These are phyloP conservation scores for Leucosporidium yakuticum DNA, from an alignment of 768 basidiomycete species.

Conservation along the genomic window DNA sequence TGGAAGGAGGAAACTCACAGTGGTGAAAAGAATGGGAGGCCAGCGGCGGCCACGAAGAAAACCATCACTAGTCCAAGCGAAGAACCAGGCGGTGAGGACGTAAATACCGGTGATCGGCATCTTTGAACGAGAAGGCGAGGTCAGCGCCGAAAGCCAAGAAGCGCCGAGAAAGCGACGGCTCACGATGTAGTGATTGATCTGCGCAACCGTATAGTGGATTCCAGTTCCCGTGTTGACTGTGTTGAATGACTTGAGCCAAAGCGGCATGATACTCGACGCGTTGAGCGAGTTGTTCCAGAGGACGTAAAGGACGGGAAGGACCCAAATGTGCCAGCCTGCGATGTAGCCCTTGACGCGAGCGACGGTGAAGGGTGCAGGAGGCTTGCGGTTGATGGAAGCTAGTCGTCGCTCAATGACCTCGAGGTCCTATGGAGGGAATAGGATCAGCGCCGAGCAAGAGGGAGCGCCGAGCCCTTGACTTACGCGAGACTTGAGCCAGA, in stretches of 20 bases:
- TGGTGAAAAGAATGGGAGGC: slow-evolving; percentile 27
- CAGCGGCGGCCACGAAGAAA: not conserved
- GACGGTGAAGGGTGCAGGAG: slow-evolving; percentile 28
- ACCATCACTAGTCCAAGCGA: not conserved
- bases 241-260: slow-evolving; percentile 39
- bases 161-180: not conserved
- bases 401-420: slow-evolving; percentile 31
- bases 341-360: slow-evolving; percentile 27
- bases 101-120: slow-evolving; percentile 15
- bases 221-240: slow-evolving; percentile 34
- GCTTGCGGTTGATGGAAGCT: slow-evolving; percentile 25
- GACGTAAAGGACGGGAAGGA: slow-evolving; percentile 30
- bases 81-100: slow-evolving; percentile 26
- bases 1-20: not conserved
- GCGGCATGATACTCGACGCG: slow-evolving; percentile 30
- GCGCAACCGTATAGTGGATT: slow-evolving; percentile 28
- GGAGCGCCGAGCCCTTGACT: no score
- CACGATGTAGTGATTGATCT: slow-evolving; percentile 34
- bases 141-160: not conserved
- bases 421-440: slow-evolving; percentile 31
- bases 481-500: no score
- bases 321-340: slow-evolving; percentile 37
- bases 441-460: slow-evolving; percentile 33
- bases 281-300: slow-evolving; percentile 16
- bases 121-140: not conserved